A percentile compares a stretch with the other conserved stretches of the same genome.
These are phyloP conservation scores for Lodderomyces parapsilosis DNA, from an alignment of 1,139 yeast genomes.

Conservation along the genomic window DNA sequence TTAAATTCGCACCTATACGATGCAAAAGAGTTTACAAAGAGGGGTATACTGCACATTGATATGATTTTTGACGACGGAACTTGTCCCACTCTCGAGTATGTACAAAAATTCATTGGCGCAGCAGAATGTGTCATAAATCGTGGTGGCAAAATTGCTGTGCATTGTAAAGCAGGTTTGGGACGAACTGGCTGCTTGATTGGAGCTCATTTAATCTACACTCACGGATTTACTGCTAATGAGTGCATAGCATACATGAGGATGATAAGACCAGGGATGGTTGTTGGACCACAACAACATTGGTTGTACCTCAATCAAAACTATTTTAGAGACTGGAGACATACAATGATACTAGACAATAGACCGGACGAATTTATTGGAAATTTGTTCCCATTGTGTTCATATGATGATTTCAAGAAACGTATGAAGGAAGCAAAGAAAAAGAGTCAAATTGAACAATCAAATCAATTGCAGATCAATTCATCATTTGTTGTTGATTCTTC, in stretches of 20 bases:
- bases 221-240: constrained; percentile 95
- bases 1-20: constrained; percentile 90
- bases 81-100: constrained; percentile 92
- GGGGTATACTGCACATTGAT: constrained; percentile 86
- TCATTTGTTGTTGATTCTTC: constrained; percentile 31
- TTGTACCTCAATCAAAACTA: constrained; percentile 92
- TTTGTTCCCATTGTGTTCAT: constrained; percentile 64
- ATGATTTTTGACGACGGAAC: constrained; percentile 98
- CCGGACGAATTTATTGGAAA: constrained; percentile 80
- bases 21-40: constrained; percentile 73
- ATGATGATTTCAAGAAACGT: constrained; percentile 51
- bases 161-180: constrained; percentile 97
- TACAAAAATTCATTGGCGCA: constrained; percentile 89
- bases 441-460: constrained; percentile 24
- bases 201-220: constrained; percentile 92
- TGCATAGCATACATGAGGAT: constrained; percentile 96
- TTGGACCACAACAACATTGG: constrained; percentile 99
- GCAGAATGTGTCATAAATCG: constrained; percentile 81
- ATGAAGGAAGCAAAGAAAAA: constrained; percentile 44
- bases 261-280: constrained; percentile 98
- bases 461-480: constrained; percentile 17
- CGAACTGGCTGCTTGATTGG: constrained; percentile 97
- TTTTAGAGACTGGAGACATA: constrained; percentile 92
- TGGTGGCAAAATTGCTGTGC: constrained; percentile 95
- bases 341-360: constrained; percentile 75